phyloP scores from a whole-genome alignment of 2,329 filamentous ascomycete species.

The Curvularia sp. region DNA sequence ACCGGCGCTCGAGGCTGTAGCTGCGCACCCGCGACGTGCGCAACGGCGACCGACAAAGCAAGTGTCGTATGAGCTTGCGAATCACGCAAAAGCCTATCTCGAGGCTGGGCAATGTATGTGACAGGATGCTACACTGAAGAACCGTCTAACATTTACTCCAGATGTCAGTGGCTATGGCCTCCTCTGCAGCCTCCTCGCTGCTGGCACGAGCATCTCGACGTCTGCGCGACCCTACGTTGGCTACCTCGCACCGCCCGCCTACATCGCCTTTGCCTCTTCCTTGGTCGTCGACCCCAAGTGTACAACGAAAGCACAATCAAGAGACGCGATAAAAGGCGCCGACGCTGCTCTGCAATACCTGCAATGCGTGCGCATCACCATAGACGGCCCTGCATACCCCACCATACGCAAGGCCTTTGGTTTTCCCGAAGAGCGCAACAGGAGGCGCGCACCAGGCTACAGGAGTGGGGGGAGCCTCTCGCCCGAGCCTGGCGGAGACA shows the following conservation, averaged over 20 bases:
- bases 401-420: conserved; percentile 74
- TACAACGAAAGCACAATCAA: conserved; percentile 73
- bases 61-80: conserved; percentile 46
- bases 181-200: conserved; percentile 44
- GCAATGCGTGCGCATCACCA: conserved; percentile 67
- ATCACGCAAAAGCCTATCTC: conserved; percentile 49
- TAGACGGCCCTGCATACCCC: conserved; percentile 72
- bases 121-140: neutral
- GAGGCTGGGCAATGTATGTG: conserved; percentile 44
- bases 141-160: conserved; percentile 23
- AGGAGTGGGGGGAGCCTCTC: conserved; percentile 35
- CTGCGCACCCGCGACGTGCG: conserved; percentile 34
- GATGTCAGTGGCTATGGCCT: conserved; percentile 47
- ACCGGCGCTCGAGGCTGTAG: conserved; percentile 34
- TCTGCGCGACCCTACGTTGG: conserved; percentile 55
- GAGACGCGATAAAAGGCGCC: conserved; percentile 68
- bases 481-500: conserved; percentile 49
- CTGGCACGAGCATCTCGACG: conserved; percentile 44
- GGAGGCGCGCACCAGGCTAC: conserved; percentile 30
- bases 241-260: conserved; percentile 72
- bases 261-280: conserved; percentile 79
- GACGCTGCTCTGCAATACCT: conserved; percentile 74
- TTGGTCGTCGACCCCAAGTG: conserved; percentile 81
- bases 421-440: conserved; percentile 58
- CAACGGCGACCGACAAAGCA: conserved; percentile 43